Evolutionary conservation across 83 land plant genomes (phyloP).

Genomic region (Picea abies): DNA sequence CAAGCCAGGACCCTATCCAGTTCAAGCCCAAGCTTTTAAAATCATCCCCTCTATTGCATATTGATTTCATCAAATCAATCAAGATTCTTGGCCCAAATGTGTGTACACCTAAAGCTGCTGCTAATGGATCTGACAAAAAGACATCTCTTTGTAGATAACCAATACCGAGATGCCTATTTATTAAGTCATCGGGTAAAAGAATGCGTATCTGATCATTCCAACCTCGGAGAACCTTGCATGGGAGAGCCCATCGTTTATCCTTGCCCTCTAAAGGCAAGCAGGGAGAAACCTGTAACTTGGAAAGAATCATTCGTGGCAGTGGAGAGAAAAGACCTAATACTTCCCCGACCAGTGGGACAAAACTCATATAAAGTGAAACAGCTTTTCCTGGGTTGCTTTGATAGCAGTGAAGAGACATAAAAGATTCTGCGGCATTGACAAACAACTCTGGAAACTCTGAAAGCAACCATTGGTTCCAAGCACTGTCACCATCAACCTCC

Average conservation of each 20-base stretch:
- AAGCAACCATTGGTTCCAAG: slow-evolving; percentile 98
- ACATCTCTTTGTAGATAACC: slow-evolving; percentile 73
- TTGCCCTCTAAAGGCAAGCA: slow-evolving; percentile 81
- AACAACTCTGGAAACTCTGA: slow-evolving; percentile 82
- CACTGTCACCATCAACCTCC: slow-evolving; percentile 86
- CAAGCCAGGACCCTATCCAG: slow-evolving; percentile 76
- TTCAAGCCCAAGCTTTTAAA: slow-evolving; percentile 50
- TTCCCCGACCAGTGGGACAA: slow-evolving; percentile 93
- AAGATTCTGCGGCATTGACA: slow-evolving; percentile 56
- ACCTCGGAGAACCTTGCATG: slow-evolving; percentile 72
- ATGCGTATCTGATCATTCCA: slow-evolving; percentile 65
- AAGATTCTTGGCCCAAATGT: slow-evolving; percentile 70
- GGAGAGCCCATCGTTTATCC: slow-evolving; percentile 65
- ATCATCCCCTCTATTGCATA: slow-evolving; percentile 39
- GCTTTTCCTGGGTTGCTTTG: slow-evolving; percentile 62
- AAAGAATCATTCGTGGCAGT: slow-evolving; percentile 81
- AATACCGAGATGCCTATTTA: slow-evolving; percentile 72
- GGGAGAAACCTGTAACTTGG: slow-evolving; percentile 56
- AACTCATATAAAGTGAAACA: slow-evolving; percentile 71
- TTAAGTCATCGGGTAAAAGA: slow-evolving; percentile 66
- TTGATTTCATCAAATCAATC: slow-evolving; percentile 52
- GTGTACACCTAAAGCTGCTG: slow-evolving; percentile 72
- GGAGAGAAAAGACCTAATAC: slow-evolving; percentile 90
- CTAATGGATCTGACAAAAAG: slow-evolving; percentile 64
- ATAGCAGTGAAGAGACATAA: slow-evolving; percentile 63